Evolutionary conservation across 768 basidiomycete genomes (phyloP).

Genomic region (Panaeolus cyanescens): DNA sequence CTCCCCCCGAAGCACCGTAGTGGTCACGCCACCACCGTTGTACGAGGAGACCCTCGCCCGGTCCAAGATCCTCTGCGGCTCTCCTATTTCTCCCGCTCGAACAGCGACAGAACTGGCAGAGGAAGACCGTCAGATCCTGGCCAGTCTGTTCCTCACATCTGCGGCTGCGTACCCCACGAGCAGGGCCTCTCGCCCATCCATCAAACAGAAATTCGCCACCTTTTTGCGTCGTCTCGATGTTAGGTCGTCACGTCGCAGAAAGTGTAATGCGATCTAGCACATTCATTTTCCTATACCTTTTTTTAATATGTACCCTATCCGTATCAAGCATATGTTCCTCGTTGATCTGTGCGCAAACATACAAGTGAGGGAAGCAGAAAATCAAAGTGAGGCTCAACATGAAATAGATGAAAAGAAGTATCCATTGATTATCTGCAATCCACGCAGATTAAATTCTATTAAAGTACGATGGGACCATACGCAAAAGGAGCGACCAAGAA

Average conservation of each 20-base stretch:
- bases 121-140: not conserved
- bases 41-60: not conserved
- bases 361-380: not conserved
- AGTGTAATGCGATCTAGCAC: not conserved
- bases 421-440: constrained; percentile 1
- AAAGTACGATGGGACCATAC: not conserved
- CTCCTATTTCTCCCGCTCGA: not conserved
- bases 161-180: not conserved
- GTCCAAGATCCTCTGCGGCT: not conserved
- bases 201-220: not conserved
- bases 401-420: not conserved
- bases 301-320: too few relatives aligned
- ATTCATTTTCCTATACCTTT: not conserved
- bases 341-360: not conserved
- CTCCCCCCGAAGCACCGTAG: not conserved
- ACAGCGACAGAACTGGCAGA: not conserved
- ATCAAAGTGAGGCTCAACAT: too few relatives aligned
- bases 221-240: not conserved
- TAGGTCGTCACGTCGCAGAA: not conserved
- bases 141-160: not conserved
- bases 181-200: not conserved
- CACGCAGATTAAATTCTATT: not conserved
- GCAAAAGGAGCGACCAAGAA: not conserved
- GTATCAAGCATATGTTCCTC: too few relatives aligned
- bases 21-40: not conserved